Evolutionary conservation across 768 basidiomycete species (phyloP).

Genomic region (Lactarius indigo): DNA sequence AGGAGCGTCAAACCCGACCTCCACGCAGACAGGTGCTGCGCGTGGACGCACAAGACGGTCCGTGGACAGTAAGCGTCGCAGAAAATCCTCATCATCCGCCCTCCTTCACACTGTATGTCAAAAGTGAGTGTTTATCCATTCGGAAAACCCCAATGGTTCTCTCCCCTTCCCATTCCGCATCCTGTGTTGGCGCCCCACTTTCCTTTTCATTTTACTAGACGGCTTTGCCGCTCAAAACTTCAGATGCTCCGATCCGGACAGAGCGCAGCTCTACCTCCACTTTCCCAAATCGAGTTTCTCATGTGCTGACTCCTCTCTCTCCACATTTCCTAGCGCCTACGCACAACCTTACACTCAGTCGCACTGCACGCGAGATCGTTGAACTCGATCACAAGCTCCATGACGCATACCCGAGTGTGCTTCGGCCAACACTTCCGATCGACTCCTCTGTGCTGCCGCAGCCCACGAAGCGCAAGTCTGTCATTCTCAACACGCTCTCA

Average conservation of each 20-base stretch:
- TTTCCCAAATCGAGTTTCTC: constrained; percentile 25
- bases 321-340: constrained; percentile 60
- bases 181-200: constrained; percentile 3
- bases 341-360: constrained; percentile 83
- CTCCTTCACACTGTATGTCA: constrained; percentile 82
- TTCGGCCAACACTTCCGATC: constrained; percentile 60
- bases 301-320: constrained; percentile 22
- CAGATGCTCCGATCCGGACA: constrained; percentile 2
- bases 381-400: constrained; percentile 82
- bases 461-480: constrained; percentile 70
- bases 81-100: constrained; percentile 73
- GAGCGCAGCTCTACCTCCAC: constrained; percentile 22
- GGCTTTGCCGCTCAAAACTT: constrained; percentile 20
- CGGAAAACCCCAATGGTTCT: constrained; percentile 14
- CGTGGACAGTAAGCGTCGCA: constrained; percentile 86
- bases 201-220: constrained; percentile 22
- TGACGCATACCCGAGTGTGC: constrained; percentile 53
- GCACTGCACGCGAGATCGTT: constrained; percentile 69
- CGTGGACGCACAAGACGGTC: constrained; percentile 73
- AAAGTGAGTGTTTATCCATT: constrained; percentile 57
- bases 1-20: constrained; percentile 30
- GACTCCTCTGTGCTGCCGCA: constrained; percentile 52
- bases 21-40: constrained; percentile 47
- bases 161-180: constrained; percentile 21
- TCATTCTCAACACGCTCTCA: constrained; percentile 82